Evolutionary conservation across 192 early-diverging fungal genomes (phyloP), one percentile per base, ranked within the genome.

Genomic region (Geranomyces michiganensis): DNA sequence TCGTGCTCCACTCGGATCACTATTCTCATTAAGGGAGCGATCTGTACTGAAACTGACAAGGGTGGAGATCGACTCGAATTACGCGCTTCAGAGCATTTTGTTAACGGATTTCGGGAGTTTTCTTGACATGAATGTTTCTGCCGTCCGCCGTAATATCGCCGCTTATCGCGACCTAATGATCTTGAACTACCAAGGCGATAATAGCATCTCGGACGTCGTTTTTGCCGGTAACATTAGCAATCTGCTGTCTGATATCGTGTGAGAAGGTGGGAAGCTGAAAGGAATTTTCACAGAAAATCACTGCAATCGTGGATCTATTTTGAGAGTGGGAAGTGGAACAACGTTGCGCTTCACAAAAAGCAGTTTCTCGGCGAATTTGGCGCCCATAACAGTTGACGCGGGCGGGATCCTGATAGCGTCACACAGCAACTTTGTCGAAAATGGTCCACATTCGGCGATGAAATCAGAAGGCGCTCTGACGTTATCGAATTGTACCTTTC

Each of bases 401-500:
- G 17, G 36, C 30, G 68, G 68, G 0, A 59, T 12, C 15, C 17
- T 60, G 29, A 8, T 6, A 32, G 31, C 27, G 22, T 19, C 14
- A 4, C 12, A 32, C 17, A 30, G 27, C 30, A 60, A 7, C 7
- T 60, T 60, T 17, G 58, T 7, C 17, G 17, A 29, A 6, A 60
- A 60, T 29, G 30, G 58, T 17, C 58, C 58, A 7, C 22, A 6
- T 7, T 19, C 58, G 5, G 27, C 27, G 3, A 6, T 60, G 4
- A 7, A 2, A 31, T 60, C 58, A 17, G 17, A 17, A 7, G 58
- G 58, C 58, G 27, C 4, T 32, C 7, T 60, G 17, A 14, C 27
- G 29, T n/a, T 70, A 6, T 32, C 26, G 8, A 43, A 62, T 33
- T 70, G 31, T 45, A 70, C 58, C n/a, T 70, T 70, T 31, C 7